phyloP scores from a whole-genome alignment of 345 rosid species.

The Sapria himalayana region DNA sequence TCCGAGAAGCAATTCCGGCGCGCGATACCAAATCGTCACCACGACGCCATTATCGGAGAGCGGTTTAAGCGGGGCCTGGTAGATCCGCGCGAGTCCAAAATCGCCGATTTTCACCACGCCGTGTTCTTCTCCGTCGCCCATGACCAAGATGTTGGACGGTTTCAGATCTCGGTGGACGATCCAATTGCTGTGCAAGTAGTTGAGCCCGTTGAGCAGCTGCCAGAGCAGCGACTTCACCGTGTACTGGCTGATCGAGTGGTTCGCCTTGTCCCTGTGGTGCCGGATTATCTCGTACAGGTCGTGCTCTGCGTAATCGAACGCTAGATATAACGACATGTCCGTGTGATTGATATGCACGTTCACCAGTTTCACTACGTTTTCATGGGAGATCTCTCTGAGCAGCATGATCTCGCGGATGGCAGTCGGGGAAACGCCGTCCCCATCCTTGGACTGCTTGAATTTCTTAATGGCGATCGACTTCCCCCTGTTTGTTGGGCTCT shows the following conservation, averaged over 20 bases:
- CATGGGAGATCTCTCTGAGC: constrained; percentile 81
- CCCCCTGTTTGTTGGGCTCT: constrained; percentile 54
- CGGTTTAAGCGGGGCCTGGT: constrained; percentile 82
- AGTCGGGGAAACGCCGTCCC: constrained; percentile 98
- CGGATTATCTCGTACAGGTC: constrained; percentile 91
- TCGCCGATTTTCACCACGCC: constrained; percentile 95
- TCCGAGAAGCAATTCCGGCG: constrained; percentile 94
- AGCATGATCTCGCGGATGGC: constrained; percentile 97
- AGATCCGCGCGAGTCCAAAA: constrained; percentile 91
- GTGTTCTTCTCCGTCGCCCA: constrained; percentile 95
- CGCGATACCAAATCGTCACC: constrained; percentile 98
- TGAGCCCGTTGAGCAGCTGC: constrained; percentile 96
- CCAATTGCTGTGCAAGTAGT: constrained; percentile 96
- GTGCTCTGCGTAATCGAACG: constrained; percentile 87
- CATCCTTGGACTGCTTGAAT: constrained; percentile 97
- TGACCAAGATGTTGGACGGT: constrained; percentile 96
- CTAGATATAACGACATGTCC: constrained; percentile 91
- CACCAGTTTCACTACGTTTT: constrained; percentile 93
- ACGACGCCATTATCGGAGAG: constrained; percentile 82
- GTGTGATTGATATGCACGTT: constrained; percentile 89
- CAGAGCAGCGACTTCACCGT: constrained; percentile 87
- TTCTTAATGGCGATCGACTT: constrained; percentile 89
- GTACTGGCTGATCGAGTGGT: constrained; percentile 43
- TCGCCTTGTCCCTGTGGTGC: constrained; percentile 75
- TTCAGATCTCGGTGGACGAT: constrained; percentile 93